A percentile compares a stretch with the other conserved stretches of the same genome.
Evolutionary conservation across 2,329 filamentous ascomycete species (phyloP).

Genomic region (Penicillium sp.): DNA sequence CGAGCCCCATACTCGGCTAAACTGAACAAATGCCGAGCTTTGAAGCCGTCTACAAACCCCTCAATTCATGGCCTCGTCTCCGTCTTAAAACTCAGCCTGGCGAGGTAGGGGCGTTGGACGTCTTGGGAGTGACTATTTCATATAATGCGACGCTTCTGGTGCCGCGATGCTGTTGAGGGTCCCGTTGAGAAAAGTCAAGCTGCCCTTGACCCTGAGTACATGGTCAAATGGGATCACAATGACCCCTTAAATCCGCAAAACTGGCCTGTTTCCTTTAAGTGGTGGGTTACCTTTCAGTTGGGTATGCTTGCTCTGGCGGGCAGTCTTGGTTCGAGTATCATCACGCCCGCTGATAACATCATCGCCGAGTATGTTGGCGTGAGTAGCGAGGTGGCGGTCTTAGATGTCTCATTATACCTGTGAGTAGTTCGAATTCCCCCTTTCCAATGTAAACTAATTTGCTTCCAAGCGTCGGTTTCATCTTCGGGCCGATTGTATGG

Average conservation of each 20-base stretch:
- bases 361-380: constrained; percentile 49
- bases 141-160: neutral
- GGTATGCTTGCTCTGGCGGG: constrained; percentile 54
- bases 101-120: neutral
- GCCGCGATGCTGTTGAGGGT: neutral
- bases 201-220: constrained; percentile 10
- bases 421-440: neutral
- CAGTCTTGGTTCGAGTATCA: constrained; percentile 54
- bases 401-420: constrained; percentile 49
- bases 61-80: neutral
- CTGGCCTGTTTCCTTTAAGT: constrained; percentile 47
- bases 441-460: neutral
- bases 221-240: constrained; percentile 15
- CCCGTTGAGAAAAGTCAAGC: neutral
- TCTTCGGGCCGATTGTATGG: constrained; percentile 42
- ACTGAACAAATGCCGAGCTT: neutral
- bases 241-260: constrained; percentile 48
- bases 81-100: neutral
- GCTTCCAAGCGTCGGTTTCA: constrained; percentile 12
- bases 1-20: neutral
- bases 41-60: neutral
- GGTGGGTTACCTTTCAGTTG: constrained; percentile 52
- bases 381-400: constrained; percentile 47
- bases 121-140: neutral
- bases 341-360: constrained; percentile 48